Evolutionary conservation across 2,329 filamentous ascomycete species (phyloP).

Genomic region (Fonsecaea pugnacius): DNA sequence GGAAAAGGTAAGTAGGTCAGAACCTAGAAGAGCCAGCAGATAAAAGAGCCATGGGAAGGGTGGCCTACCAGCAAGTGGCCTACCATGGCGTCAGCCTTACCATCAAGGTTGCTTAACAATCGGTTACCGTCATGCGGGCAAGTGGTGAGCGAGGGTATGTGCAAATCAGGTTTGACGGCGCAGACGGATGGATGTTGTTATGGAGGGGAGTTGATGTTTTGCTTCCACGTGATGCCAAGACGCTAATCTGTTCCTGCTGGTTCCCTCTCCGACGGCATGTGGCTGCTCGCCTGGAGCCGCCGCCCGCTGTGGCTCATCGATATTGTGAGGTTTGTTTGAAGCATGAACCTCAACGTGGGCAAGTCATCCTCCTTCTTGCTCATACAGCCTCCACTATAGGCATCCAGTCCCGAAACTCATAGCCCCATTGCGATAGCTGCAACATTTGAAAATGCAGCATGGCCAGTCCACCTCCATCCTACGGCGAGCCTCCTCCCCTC

Average conservation of each 20-base stretch:
- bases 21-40: neutral
- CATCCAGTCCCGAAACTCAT: neutral
- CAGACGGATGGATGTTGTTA: neutral
- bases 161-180: neutral
- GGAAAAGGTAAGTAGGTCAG: neutral
- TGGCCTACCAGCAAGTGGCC: conserved; percentile 1
- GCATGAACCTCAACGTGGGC: neutral
- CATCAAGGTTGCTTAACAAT: neutral
- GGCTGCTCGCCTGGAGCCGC: neutral
- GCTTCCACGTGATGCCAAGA: neutral
- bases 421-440: neutral
- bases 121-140: neutral
- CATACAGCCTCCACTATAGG: neutral
- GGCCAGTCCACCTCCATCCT: conserved; percentile 33
- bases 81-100: neutral
- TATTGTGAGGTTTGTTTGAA: neutral
- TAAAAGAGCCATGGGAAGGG: neutral
- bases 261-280: conserved; percentile 5
- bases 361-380: neutral
- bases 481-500: conserved; percentile 34
- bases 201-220: too few species aligned
- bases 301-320: neutral
- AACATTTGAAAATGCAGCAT: conserved; percentile 35
- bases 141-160: neutral
- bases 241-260: neutral